phyloP scores from a whole-genome alignment of 2,329 filamentous ascomycete species.

The Fonsecaea pugnacius region DNA sequence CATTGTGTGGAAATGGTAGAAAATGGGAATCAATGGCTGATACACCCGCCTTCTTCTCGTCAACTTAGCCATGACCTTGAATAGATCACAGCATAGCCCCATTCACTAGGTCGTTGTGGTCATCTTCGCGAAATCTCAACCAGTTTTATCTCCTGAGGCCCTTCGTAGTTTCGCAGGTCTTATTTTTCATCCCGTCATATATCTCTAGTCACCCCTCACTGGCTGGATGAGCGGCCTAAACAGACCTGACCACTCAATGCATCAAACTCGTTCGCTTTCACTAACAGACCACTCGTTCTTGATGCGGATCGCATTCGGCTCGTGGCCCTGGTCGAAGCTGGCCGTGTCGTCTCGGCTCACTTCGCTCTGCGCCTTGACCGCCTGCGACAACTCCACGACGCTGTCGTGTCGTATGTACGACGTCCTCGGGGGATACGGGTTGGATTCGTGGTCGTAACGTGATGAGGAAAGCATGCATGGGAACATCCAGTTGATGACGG shows the following conservation, averaged over 20 bases:
- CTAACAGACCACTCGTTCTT: constrained; percentile 30
- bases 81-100: no score
- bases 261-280: constrained; percentile 10
- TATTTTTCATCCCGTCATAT: neutral
- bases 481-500: constrained; percentile 48
- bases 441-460: constrained; percentile 16
- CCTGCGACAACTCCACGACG: constrained; percentile 24
- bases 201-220: no score
- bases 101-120: no score
- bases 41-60: no score
- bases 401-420: constrained; percentile 22
- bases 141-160: no score
- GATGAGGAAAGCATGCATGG: constrained; percentile 43
- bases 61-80: no score
- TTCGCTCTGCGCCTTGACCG: constrained; percentile 19
- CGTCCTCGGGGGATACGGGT: constrained; percentile 18
- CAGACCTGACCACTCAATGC: neutral
- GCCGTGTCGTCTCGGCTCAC: constrained; percentile 23
- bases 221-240: neutral
- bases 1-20: no score
- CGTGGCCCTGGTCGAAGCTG: constrained; percentile 18
- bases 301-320: constrained; percentile 20
- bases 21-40: no score
- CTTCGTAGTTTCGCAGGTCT: neutral
- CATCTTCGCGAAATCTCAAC: no score